Evolutionary conservation across 805 yeast genomes (phyloP).

Genomic region (Suhomyces kilbournensis): DNA sequence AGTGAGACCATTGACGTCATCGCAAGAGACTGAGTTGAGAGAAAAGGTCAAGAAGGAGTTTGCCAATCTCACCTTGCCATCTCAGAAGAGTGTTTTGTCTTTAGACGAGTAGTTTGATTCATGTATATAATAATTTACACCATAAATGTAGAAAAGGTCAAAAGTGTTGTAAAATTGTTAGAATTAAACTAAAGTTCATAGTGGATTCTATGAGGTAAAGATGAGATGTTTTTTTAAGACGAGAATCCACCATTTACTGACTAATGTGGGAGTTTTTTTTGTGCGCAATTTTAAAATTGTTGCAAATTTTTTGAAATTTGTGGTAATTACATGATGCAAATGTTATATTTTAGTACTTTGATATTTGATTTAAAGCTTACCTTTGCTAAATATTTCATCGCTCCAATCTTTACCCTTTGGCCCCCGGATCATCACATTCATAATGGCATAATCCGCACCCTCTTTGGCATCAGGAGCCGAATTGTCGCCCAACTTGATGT

Average conservation of each 20-base stretch:
- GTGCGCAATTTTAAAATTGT: too few relatives aligned
- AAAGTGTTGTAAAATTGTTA: too few relatives aligned
- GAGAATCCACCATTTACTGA: too few relatives aligned
- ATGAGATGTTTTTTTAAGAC: too few relatives aligned
- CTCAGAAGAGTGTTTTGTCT: conserved; percentile 48
- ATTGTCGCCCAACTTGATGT: conserved; percentile 43
- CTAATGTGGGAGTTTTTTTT: too few relatives aligned
- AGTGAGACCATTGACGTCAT: conserved; percentile 66
- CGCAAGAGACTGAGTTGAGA: conserved; percentile 57
- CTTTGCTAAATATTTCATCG: conserved; percentile 1
- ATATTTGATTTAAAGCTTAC: background rate
- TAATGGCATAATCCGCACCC: conserved; percentile 39
- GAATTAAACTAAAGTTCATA: too few relatives aligned
- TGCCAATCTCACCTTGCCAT: conserved; percentile 55
- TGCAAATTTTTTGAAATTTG: too few relatives aligned
- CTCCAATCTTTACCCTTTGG: conserved; percentile 35
- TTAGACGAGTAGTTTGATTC: conserved; percentile 33
- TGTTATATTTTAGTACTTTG: background rate
- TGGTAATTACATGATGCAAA: too few relatives aligned
- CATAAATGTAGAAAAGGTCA: too few relatives aligned
- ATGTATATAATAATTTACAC: background rate
- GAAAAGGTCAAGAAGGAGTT: conserved; percentile 51
- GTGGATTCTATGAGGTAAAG: too few relatives aligned
- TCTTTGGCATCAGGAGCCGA: conserved; percentile 21
- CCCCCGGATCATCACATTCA: conserved; percentile 45